phyloP scores from a whole-genome alignment of 2,329 filamentous ascomycete species.

The Ophiocordyceps australis region DNA sequence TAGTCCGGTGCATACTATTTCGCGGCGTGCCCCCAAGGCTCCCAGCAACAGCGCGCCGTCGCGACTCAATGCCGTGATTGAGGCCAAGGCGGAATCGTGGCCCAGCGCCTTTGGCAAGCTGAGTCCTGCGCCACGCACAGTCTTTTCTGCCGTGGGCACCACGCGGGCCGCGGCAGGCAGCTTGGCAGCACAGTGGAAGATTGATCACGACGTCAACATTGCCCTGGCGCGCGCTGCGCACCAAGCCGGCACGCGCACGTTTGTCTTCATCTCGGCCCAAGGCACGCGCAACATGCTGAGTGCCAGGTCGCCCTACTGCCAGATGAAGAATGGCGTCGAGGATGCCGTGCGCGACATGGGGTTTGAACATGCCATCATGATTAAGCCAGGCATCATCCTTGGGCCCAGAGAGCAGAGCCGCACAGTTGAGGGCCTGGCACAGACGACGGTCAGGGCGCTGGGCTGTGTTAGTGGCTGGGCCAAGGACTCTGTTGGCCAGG shows the following conservation, averaged over 20 bases:
- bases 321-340: slow-evolving; percentile 82
- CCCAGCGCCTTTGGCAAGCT: slow-evolving; percentile 35
- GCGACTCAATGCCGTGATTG: slow-evolving; percentile 40
- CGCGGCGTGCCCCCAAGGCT: slow-evolving; percentile 43
- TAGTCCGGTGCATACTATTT: slow-evolving; percentile 41
- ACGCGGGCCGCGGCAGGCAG: slow-evolving; percentile 60
- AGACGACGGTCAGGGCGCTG: slow-evolving; percentile 34
- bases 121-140: slow-evolving; percentile 36
- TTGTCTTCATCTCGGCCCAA: slow-evolving; percentile 54
- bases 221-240: slow-evolving; percentile 61
- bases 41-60: slow-evolving; percentile 20
- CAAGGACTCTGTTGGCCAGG: slow-evolving; percentile 54
- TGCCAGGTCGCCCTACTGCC: slow-evolving; percentile 28
- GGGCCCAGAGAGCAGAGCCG: slow-evolving; percentile 48
- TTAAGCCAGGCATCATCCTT: slow-evolving; percentile 57
- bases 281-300: slow-evolving; percentile 23
- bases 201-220: slow-evolving; percentile 77
- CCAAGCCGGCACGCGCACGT: slow-evolving; percentile 51
- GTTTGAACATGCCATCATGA: slow-evolving; percentile 63
- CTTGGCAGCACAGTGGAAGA: slow-evolving; percentile 64
- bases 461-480: slow-evolving; percentile 33
- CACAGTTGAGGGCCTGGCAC: slow-evolving; percentile 35
- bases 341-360: slow-evolving; percentile 51
- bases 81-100: slow-evolving; percentile 55
- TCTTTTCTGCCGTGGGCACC: slow-evolving; percentile 68